Conservation (phyloP, 306 rosid species). For the Parietaria judaica region DNA sequence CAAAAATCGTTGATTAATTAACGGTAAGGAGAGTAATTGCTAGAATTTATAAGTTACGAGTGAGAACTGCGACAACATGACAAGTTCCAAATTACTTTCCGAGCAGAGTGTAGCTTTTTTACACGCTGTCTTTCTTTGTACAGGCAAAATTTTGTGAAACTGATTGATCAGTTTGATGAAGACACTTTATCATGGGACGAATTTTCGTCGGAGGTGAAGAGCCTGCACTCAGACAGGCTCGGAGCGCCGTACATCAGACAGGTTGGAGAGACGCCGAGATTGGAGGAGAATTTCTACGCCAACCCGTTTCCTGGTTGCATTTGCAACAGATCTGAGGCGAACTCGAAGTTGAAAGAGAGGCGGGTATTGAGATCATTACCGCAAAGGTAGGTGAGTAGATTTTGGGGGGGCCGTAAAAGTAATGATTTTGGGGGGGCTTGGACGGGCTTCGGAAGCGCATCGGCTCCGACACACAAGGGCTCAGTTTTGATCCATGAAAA, state of each 20-base stretch:
- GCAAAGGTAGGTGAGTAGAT: slow-evolving; percentile 36
- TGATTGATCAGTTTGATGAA: slow-evolving; percentile 57
- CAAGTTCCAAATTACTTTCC: no score
- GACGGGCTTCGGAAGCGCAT: slow-evolving; percentile 18
- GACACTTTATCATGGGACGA: slow-evolving; percentile 52
- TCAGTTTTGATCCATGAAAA: slow-evolving; percentile 29
- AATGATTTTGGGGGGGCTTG: slow-evolving; percentile 32
- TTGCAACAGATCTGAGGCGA: slow-evolving; percentile 54
- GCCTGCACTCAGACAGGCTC: slow-evolving; percentile 52
- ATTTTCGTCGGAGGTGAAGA: slow-evolving; percentile 51
- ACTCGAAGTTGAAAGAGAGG: slow-evolving; percentile 29
- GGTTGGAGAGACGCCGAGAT: slow-evolving; percentile 66
- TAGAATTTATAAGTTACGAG: no score
- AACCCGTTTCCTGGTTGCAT: slow-evolving; percentile 92
- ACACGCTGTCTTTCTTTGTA: slow-evolving; percentile 1
- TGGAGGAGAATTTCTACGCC: slow-evolving; percentile 87
- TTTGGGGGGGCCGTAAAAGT: slow-evolving; percentile 16
- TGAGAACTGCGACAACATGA: no score
- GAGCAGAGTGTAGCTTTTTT: slow-evolving; percentile 4
- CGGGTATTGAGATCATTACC: slow-evolving; percentile 17
- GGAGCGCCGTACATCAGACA: slow-evolving; percentile 75
- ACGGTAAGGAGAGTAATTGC: no score
- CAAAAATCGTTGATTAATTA: no score
- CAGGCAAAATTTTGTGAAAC: slow-evolving; percentile 69
- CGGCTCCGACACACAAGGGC: slow-evolving; percentile 11